Base-by-base conservation (phyloP, 148 eudicot genomes). In the Drosera capensis region DNA sequence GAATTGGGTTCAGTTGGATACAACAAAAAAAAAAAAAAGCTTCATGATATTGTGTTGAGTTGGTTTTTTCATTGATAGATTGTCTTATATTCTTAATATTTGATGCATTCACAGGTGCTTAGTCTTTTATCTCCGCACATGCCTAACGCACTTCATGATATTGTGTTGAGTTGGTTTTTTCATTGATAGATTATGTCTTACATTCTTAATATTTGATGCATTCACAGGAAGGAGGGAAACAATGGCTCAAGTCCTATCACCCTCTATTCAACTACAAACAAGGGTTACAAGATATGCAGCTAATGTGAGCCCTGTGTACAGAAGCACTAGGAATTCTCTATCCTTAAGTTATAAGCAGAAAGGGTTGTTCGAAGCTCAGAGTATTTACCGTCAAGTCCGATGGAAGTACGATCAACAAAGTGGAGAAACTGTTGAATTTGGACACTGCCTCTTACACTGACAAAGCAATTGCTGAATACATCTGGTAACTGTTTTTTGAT, bases 401-500 rank as follows among this genome's bases (percentile, higher is more conserved):
- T 2, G 40, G 52, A 43, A 59, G 82, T 54, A 71, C 88, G 7
- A 48, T 84, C 14, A 90, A 90, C 71, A 75, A 95, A 52, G 44
- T 84, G 51, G 93, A 80, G 48, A 71, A 81, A 59, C 66, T 90
- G 22, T 80, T 90, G 36, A 80, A 85, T 65, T 48, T 90, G 85
- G 99, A 84, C 16, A 59, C 75, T 40, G 53, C 88, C 36, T 80
- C 99, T 19, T 67, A 63, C 69, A 90, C 93, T 28, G 80, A 90
- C 53, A 90, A 58, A 66, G 75, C 84, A 55, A 84, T 90, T 58
- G 99, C 99, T 25, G 99, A 90, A 51, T 90, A 90, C 54, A 85
- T 90, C 45, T 90, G 99, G 99, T 84, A 69, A 12, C 8, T 53
- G 25, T 5, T 18, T 12, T 52, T 48, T 37, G 41, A 24, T 15